phyloP scores from a whole-genome alignment of 2,329 filamentous ascomycete genomes.

The Septoria linicola region DNA sequence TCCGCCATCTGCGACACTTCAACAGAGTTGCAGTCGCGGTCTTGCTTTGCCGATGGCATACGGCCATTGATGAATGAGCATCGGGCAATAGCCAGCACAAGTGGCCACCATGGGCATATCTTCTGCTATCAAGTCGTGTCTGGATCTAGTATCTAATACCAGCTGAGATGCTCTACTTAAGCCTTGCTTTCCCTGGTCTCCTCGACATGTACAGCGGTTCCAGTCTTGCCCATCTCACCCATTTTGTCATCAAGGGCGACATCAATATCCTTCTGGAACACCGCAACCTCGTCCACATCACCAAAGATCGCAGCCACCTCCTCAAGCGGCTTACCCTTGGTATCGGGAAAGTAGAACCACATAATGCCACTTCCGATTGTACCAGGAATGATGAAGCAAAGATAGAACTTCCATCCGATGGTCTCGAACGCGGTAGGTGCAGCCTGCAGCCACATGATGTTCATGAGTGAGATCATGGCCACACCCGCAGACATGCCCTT shows the following conservation, averaged over 20 bases:
- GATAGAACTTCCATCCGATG: constrained; percentile 25
- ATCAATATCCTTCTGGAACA: constrained; percentile 12
- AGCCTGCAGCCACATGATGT: constrained; percentile 28
- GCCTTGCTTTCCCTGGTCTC: not conserved
- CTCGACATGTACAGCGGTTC: not conserved
- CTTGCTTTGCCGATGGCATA: too few relatives aligned
- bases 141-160: too few relatives aligned
- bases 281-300: constrained; percentile 20
- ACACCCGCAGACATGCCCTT: constrained; percentile 29
- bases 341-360: constrained; percentile 23
- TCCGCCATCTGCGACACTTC: too few relatives aligned
- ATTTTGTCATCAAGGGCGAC: constrained; percentile 2
- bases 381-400: constrained; percentile 25
- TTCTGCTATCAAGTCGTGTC: too few relatives aligned
- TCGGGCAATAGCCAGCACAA: too few relatives aligned
- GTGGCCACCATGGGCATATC: too few relatives aligned
- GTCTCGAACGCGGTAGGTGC: constrained; percentile 21
- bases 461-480: constrained; percentile 29
- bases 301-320: constrained; percentile 27
- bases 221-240: not conserved
- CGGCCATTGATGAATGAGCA: too few relatives aligned
- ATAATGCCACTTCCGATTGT: constrained; percentile 20
- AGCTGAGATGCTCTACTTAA: too few relatives aligned
- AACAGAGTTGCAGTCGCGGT: too few relatives aligned
- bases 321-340: constrained; percentile 24